phyloP scores from a whole-genome alignment of 2,329 filamentous ascomycete species.

The Paramyrothecium sp. region DNA sequence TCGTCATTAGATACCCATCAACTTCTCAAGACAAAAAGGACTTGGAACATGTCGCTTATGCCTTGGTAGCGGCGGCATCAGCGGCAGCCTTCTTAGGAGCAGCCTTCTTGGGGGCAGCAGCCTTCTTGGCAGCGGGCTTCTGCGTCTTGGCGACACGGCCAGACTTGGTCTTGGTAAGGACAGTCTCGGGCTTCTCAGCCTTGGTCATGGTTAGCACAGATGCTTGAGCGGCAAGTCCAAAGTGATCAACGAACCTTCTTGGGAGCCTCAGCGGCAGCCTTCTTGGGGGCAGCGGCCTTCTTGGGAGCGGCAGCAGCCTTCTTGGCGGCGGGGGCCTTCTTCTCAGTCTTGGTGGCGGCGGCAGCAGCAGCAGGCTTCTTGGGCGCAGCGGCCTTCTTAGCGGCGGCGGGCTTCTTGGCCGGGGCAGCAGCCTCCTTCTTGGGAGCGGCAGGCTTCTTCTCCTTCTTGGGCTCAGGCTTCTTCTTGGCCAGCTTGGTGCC shows the following conservation, averaged over 20 bases:
- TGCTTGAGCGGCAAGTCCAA: neutral
- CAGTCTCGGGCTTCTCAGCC: conserved; percentile 63
- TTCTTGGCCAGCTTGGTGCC: conserved; percentile 93
- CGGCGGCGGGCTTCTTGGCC: conserved; percentile 28
- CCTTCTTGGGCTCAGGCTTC: conserved; percentile 41
- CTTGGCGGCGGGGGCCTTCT: conserved; percentile 24
- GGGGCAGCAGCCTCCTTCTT: conserved; percentile 25
- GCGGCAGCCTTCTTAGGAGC: conserved; percentile 43
- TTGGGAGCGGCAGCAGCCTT: conserved; percentile 36
- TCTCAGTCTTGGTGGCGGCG: conserved; percentile 6
- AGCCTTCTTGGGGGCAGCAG: conserved; percentile 42
- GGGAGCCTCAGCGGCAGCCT: conserved; percentile 15
- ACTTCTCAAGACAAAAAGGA: conserved; percentile 18
- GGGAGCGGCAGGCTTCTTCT: conserved; percentile 28
- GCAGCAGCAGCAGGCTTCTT: conserved; percentile 28
- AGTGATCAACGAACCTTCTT: conserved; percentile 18
- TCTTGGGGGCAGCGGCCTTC: conserved; percentile 29
- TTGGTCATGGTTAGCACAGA: conserved; percentile 14
- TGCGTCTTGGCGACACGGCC: conserved; percentile 76
- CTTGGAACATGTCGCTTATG: conserved; percentile 19
- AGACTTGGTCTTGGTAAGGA: conserved; percentile 80
- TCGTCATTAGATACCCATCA: conserved; percentile 30
- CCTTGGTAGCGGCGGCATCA: conserved; percentile 41
- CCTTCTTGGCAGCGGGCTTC: conserved; percentile 47
- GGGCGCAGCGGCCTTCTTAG: conserved; percentile 48